These are phyloP conservation scores for Pulveroboletus sp. DNA, from an alignment of 768 basidiomycete species.

Conservation along the genomic window DNA sequence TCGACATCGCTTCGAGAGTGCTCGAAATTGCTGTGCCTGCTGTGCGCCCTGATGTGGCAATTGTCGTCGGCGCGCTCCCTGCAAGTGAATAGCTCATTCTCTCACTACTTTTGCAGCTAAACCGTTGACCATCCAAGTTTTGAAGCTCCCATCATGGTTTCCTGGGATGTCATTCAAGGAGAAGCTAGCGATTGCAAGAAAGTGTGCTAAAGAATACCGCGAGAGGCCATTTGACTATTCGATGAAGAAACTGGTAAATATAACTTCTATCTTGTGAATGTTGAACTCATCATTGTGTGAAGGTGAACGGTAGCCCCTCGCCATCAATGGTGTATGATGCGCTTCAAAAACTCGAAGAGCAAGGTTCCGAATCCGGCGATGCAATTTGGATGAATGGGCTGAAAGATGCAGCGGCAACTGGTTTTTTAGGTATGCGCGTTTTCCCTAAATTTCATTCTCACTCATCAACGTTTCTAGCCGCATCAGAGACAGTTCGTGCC, in stretches of 20 bases:
- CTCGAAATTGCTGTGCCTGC: neutral
- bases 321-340: constrained; percentile 19
- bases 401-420: constrained; percentile 16
- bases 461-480: constrained; percentile 2
- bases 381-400: constrained; percentile 3
- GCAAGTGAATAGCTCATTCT: constrained; percentile 3
- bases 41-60: neutral
- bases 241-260: constrained; percentile 9
- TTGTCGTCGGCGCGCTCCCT: constrained; percentile 14
- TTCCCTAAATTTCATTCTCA: neutral
- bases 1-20: neutral
- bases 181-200: constrained; percentile 3
- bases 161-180: constrained; percentile 17
- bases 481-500: constrained; percentile 15
- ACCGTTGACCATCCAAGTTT: constrained; percentile 3
- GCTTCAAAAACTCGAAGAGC: neutral
- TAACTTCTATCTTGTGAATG: neutral
- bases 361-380: constrained; percentile 1
- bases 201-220: constrained; percentile 8
- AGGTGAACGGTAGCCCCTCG: neutral
- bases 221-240: constrained; percentile 29
- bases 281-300: neutral
- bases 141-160: constrained; percentile 18
- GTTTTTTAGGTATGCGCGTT: constrained; percentile 7
- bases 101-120: neutral